Evolutionary conservation across 1,284 basidiomycete species (phyloP).

Genomic region (Trichosporon faecale): DNA sequence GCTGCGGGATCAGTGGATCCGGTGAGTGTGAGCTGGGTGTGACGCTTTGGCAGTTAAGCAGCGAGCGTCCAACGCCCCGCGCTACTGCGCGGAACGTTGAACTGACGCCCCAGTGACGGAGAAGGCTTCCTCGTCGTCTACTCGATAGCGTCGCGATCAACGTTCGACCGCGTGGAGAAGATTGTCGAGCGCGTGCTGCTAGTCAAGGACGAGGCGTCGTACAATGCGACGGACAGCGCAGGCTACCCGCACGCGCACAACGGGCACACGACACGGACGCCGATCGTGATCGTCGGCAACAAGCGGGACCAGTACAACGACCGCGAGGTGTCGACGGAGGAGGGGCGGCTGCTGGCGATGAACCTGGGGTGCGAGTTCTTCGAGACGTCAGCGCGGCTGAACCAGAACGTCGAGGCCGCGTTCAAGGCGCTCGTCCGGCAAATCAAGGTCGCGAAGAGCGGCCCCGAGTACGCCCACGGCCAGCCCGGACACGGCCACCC

Average conservation of each 20-base stretch:
- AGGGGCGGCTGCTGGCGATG: constrained; percentile 79
- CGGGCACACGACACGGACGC: constrained; percentile 28
- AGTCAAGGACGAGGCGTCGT: constrained; percentile 80
- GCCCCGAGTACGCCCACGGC: constrained; percentile 15
- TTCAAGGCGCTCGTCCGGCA: constrained; percentile 88
- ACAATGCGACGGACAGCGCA: constrained; percentile 15
- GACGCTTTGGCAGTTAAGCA: not conserved
- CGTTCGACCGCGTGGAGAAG: constrained; percentile 89
- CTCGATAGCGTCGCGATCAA: constrained; percentile 90
- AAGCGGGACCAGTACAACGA: constrained; percentile 75
- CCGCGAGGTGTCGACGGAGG: constrained; percentile 81
- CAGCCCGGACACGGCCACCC: constrained; percentile 11
- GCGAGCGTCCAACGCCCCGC: too few species aligned
- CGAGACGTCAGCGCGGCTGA: constrained; percentile 93
- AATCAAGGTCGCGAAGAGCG: constrained; percentile 56
- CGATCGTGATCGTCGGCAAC: constrained; percentile 80
- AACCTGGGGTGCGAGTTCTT: constrained; percentile 91
- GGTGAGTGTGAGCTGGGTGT: constrained; percentile 59
- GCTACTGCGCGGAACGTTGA: too few species aligned
- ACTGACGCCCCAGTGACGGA: constrained; percentile 67
- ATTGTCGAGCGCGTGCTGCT: constrained; percentile 93
- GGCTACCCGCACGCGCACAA: not conserved
- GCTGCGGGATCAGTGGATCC: constrained; percentile 97
- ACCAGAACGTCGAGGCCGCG: constrained; percentile 89
- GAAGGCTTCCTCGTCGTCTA: constrained; percentile 99